Evolutionary conservation across 441 rosid genomes (phyloP), one percentile per base, ranked within the genome.

Genomic region (Biscutella auriculata): DNA sequence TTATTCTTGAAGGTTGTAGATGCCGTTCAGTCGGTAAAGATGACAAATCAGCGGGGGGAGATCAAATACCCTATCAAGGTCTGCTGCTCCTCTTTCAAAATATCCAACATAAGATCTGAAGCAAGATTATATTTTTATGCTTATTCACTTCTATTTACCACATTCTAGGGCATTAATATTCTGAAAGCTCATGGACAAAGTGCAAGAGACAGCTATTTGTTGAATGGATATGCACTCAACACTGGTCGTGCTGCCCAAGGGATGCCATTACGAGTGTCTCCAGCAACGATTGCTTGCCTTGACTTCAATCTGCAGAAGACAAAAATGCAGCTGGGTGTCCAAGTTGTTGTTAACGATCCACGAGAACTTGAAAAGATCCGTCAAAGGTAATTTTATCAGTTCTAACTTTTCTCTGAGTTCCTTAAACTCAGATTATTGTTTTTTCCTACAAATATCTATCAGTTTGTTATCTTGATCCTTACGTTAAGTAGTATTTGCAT

Each of bases 231-330:
- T 74, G 99, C 99, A 11, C 75, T 89, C 62, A 82, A 87, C 57
- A 81, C 97, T 54, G 96, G 95, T 5, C 95, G 94, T 66, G 95
- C 97, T 70, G 97, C 99, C 47, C 99, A 87, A 75, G 99, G 99
- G 66, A 90, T 94, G 96, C 97, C 95, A 53, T 61, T 78, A 36
- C 80, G 83, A 72, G 99, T 90, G 57, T 73, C 87, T 45, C 85
- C 96, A 34, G 94, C 99, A 25, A 90, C 70, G 79, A 82, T 94
- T 69, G 97, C 99, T 8, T 85, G 95, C 70, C 97, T 90, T 50
- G 99, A 94, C 78, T 87, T 94, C 62, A 94, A 90, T 71, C 90
- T 94, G 47, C 96, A 94, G 79, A 94, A 81, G 76, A 87, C 96
- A 58, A 94, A 94, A 76, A 85, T 90, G 97, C 97, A 87, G 72